These are phyloP conservation scores for Diversispora eburnea DNA, from an alignment of 192 early-diverging fungal species.

Conservation along the genomic window DNA sequence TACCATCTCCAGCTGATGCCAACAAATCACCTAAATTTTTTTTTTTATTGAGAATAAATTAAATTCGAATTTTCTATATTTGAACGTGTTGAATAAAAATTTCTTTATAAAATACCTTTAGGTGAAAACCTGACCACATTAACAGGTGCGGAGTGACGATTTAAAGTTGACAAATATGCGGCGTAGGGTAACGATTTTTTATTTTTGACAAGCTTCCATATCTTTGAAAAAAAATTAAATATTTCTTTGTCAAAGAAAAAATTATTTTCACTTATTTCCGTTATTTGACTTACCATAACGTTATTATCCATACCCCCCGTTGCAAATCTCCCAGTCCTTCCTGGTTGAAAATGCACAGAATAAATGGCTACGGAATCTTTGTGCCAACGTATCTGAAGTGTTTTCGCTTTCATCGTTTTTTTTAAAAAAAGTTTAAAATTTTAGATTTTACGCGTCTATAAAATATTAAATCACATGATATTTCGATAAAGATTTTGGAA, in stretches of 20 bases:
- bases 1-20: slow-evolving; percentile 88
- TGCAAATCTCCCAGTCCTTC: slow-evolving; percentile 63
- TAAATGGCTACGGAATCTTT: slow-evolving; percentile 79
- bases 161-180: slow-evolving; percentile 78
- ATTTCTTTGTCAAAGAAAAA: slow-evolving; percentile 10
- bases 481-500: no score
- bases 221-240: slow-evolving; percentile 33
- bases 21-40: slow-evolving; percentile 53
- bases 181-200: slow-evolving; percentile 53
- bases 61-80: background rate
- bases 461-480: no score
- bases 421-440: background rate
- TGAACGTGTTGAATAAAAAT: background rate
- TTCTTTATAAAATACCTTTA: slow-evolving; percentile 36
- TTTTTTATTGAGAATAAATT: slow-evolving; percentile 2
- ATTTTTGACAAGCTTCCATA: slow-evolving; percentile 55
- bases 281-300: slow-evolving; percentile 64
- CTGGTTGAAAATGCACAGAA: slow-evolving; percentile 82
- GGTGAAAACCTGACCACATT: slow-evolving; percentile 93
- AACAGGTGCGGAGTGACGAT: slow-evolving; percentile 82
- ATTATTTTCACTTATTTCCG: background rate
- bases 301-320: slow-evolving; percentile 89
- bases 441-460: no score
- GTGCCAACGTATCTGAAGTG: slow-evolving; percentile 93
- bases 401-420: slow-evolving; percentile 34